These are phyloP conservation scores for Setaria italica DNA, from an alignment of 202 grass and related monocot genomes.

Conservation along the genomic window DNA sequence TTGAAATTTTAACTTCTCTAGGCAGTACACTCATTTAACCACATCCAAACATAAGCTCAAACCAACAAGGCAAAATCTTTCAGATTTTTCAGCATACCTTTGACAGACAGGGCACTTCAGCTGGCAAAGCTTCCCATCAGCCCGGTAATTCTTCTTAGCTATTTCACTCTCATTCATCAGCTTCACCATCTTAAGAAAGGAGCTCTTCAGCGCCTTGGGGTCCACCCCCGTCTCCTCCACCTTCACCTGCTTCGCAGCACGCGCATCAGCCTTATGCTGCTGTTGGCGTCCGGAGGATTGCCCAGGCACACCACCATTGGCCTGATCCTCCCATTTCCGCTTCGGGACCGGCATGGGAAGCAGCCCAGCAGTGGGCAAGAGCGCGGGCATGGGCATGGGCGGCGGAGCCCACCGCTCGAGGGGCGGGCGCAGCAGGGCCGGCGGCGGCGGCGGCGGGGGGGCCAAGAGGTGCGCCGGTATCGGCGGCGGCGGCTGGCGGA, in stretches of 20 bases:
- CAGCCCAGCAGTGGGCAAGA: neutral
- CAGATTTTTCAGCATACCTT: conserved; percentile 59
- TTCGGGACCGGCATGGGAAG: conserved; percentile 37
- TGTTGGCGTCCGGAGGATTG: conserved; percentile 46
- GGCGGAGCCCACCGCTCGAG: conserved; percentile 26
- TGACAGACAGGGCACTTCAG: conserved; percentile 75
- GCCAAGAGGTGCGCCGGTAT: conserved; percentile 40
- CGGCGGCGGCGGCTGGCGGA: conserved; percentile 42
- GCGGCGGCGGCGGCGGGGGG: conserved; percentile 12
- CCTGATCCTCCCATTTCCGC: conserved; percentile 54
- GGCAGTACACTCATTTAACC: neutral
- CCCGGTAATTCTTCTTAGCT: conserved; percentile 76
- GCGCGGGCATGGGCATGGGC: neutral
- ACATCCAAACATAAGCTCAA: conserved; percentile 18
- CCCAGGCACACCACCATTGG: conserved; percentile 33
- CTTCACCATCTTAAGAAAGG: conserved; percentile 90
- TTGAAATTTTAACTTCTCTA: neutral
- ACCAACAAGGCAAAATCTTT: neutral
- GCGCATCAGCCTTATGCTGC: conserved; percentile 46
- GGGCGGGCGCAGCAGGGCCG: neutral
- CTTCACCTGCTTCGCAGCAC: conserved; percentile 63
- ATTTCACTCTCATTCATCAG: conserved; percentile 62
- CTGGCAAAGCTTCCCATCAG: conserved; percentile 68
- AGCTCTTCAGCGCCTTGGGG: conserved; percentile 56
- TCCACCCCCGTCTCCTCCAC: conserved; percentile 53